These are phyloP conservation scores for Wickerhamomyces canadensis DNA, from an alignment of 805 yeast species.

Conservation along the genomic window DNA sequence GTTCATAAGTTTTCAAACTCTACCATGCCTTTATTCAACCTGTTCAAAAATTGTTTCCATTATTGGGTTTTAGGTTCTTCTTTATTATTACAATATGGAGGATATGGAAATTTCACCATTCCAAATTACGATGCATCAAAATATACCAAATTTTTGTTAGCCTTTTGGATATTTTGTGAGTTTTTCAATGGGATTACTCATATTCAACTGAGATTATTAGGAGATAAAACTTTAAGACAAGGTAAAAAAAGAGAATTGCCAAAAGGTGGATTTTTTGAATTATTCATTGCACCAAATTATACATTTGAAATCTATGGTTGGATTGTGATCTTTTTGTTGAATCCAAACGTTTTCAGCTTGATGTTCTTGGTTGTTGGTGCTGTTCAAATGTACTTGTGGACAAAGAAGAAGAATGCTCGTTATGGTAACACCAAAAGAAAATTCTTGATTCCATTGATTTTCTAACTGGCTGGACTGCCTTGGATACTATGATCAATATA, in stretches of 20 bases:
- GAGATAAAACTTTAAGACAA: constrained; percentile 28
- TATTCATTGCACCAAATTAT: constrained; percentile 90
- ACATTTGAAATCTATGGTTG: constrained; percentile 80
- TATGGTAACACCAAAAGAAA: constrained; percentile 72
- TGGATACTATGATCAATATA: no score
- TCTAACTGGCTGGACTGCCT: no score
- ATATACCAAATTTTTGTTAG: constrained; percentile 17
- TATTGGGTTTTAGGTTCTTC: constrained; percentile 91
- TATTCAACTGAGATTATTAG: constrained; percentile 50
- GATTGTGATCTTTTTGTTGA: constrained; percentile 63
- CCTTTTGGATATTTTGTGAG: constrained; percentile 45
- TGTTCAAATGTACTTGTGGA: constrained; percentile 89
- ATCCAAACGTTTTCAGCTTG: constrained; percentile 72
- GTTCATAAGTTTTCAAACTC: constrained; percentile 82
- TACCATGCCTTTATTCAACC: constrained; percentile 87
- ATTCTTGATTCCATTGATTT: constrained; percentile 70
- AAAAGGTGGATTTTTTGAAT: constrained; percentile 74
- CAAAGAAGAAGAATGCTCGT: constrained; percentile 73
- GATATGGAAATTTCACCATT: constrained; percentile 58
- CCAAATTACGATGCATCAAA: constrained; percentile 48
- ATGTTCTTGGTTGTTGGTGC: constrained; percentile 67
- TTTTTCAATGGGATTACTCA: constrained; percentile 71
- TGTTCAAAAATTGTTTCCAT: constrained; percentile 85
- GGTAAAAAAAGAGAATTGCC: constrained; percentile 40
- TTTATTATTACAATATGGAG: constrained; percentile 41